Base-by-base conservation (phyloP, 192 early-diverging fungal genomes). In the Dissophora globulifera region DNA sequence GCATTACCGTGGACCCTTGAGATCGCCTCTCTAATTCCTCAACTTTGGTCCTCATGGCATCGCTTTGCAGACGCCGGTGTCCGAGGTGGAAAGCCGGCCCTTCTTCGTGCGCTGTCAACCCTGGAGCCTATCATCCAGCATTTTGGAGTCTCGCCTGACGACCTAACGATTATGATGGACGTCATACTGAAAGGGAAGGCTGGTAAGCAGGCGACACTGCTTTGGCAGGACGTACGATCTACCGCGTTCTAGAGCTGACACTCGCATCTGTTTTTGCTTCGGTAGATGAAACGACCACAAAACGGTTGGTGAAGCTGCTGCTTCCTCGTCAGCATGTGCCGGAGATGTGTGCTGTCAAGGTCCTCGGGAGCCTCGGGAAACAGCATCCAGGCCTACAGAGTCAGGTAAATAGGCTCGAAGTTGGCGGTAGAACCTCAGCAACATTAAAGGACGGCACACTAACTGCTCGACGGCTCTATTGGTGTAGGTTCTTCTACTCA, bases 401-500 rank as follows among this genome's bases (percentile, higher is more conserved):
- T 40, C 38, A 13, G 38, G 38, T 10, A 40, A 40, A 40, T 7
- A 10, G 38, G 38, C 7, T 13, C 7, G 38, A 40, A 7, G 13
- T 40, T 10, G 38, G 8, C 38, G 38, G 13, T 40, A 10, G n/a
- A n/a, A n/a, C n/a, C n/a, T n/a, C n/a, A n/a, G n/a, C n/a, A n/a
- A n/a, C n/a, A n/a, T n/a, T n/a, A n/a, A n/a, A n/a, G n/a, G n/a
- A n/a, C n/a, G n/a, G n/a, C n/a, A n/a, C n/a, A n/a, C n/a, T n/a
- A n/a, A n/a, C n/a, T n/a, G n/a, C n/a, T n/a, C n/a, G n/a, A n/a
- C n/a, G n/a, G n/a, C n/a, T n/a, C n/a, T n/a, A n/a, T n/a, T n/a
- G n/a, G n/a, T n/a, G n/a, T n/a, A 86, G 84, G 74, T 60, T 1
- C 38, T 51, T 17, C 59, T 86, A 16, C 71, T 86, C 22, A 57